Conservation (phyloP, 2,329 filamentous ascomycete genomes). For the Cladosporium phlei region DNA sequence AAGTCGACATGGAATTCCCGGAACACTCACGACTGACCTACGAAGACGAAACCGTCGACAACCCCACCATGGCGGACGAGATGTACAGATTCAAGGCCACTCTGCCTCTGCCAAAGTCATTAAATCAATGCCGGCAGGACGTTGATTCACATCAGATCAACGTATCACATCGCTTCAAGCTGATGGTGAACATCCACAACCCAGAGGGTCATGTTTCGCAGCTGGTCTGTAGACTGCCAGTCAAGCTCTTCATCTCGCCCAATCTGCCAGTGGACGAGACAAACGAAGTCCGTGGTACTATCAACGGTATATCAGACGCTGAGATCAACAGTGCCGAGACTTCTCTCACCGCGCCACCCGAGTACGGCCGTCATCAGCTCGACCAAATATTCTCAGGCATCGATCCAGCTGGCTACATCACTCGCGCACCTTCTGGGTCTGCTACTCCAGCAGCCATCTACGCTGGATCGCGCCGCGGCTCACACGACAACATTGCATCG, state of each 20-base stretch:
- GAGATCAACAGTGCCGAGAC: slow-evolving; percentile 49
- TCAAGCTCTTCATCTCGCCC: slow-evolving; percentile 93
- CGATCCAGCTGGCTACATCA: slow-evolving; percentile 72
- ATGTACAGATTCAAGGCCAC: slow-evolving; percentile 57
- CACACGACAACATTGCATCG: slow-evolving; percentile 70
- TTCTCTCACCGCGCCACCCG: slow-evolving; percentile 72
- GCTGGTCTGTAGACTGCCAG: slow-evolving; percentile 81
- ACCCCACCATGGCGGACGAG: slow-evolving; percentile 44
- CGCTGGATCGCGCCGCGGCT: slow-evolving; percentile 65
- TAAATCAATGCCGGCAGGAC: slow-evolving; percentile 83
- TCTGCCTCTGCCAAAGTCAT: slow-evolving; percentile 69
- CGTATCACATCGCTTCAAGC: slow-evolving; percentile 84
- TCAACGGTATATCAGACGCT: slow-evolving; percentile 34
- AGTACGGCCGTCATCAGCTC: slow-evolving; percentile 84
- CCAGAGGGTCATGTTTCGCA: slow-evolving; percentile 93
- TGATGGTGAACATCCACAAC: slow-evolving; percentile 87
- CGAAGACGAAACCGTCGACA: slow-evolving; percentile 36
- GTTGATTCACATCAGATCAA: slow-evolving; percentile 86
- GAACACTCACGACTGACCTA: slow-evolving; percentile 32
- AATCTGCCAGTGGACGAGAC: slow-evolving; percentile 85
- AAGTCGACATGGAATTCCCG: slow-evolving; percentile 35
- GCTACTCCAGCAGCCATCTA: slow-evolving; percentile 67
- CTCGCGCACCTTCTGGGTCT: slow-evolving; percentile 42
- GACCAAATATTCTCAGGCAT: slow-evolving; percentile 89
- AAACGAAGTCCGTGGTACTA: slow-evolving; percentile 64